These are phyloP conservation scores for Actinomortierella ambigua DNA, from an alignment of 371 early-diverging fungal species.

Conservation along the genomic window DNA sequence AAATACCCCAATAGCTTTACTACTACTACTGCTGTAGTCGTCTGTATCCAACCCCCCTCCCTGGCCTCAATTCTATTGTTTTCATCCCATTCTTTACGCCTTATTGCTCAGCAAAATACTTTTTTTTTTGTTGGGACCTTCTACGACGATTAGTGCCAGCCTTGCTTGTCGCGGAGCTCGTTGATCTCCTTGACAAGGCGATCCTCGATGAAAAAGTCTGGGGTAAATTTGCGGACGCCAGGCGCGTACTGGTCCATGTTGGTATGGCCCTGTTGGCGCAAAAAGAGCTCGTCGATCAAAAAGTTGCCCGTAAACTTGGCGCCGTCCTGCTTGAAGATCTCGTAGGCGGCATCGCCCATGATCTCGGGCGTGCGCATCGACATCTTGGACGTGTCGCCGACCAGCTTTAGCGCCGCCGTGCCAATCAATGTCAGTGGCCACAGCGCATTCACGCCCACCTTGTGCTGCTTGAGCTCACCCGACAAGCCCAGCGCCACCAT, in stretches of 20 bases:
- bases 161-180: conserved; percentile 32
- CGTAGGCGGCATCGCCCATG: conserved; percentile 84
- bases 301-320: conserved; percentile 72
- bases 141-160: conserved; percentile 30
- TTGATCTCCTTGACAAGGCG: conserved; percentile 36
- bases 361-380: conserved; percentile 65
- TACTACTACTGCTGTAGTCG: too few relatives aligned
- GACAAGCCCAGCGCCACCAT: conserved; percentile 75
- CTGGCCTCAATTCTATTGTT: too few relatives aligned
- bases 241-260: conserved; percentile 72
- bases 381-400: conserved; percentile 42
- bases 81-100: background rate
- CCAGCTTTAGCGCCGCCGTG: conserved; percentile 72
- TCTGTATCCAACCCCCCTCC: too few relatives aligned
- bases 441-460: conserved; percentile 80
- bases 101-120: background rate
- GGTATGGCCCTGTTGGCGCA: conserved; percentile 68
- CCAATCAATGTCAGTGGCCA: conserved; percentile 82
- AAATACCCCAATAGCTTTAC: too few relatives aligned
- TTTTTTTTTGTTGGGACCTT: too few relatives aligned
- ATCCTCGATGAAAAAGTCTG: conserved; percentile 74
- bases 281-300: conserved; percentile 73
- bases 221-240: conserved; percentile 56
- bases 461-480: conserved; percentile 66
- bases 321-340: conserved; percentile 59